These are phyloP conservation scores for Arthrobotrys iridis DNA, from an alignment of 2,329 filamentous ascomycete species.

Conservation along the genomic window DNA sequence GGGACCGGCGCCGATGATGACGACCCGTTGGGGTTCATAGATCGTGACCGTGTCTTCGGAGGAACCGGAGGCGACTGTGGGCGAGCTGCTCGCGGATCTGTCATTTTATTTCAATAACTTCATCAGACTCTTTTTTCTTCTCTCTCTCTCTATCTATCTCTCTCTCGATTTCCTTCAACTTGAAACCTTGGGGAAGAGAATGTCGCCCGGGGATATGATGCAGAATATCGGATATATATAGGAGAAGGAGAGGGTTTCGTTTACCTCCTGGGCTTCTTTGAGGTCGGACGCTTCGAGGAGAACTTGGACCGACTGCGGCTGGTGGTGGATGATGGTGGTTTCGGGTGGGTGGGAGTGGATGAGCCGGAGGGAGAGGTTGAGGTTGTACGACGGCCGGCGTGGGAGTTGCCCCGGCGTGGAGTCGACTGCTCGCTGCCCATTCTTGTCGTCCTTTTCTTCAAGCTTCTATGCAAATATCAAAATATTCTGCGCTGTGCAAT, in stretches of 20 bases:
- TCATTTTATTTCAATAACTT: neutral
- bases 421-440: constrained; percentile 54
- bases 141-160: neutral
- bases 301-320: constrained; percentile 25
- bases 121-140: neutral
- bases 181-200: neutral
- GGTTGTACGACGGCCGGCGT: neutral
- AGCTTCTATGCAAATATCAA: neutral
- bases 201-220: neutral
- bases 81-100: constrained; percentile 39
- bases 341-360: constrained; percentile 3
- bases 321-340: too few species aligned
- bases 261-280: constrained; percentile 42
- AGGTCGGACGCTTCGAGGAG: constrained; percentile 16
- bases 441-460: neutral
- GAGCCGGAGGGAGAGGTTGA: constrained; percentile 7
- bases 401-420: constrained; percentile 5
- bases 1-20: constrained; percentile 90
- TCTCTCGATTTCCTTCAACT: neutral
- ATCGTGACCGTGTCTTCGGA: constrained; percentile 23
- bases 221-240: neutral
- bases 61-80: constrained; percentile 33
- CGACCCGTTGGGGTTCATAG: constrained; percentile 69
- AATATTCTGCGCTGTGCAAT: too few species aligned
- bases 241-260: neutral